Evolutionary conservation across 345 rosid species (phyloP).

Genomic region (Leavenworthia alabamica): DNA sequence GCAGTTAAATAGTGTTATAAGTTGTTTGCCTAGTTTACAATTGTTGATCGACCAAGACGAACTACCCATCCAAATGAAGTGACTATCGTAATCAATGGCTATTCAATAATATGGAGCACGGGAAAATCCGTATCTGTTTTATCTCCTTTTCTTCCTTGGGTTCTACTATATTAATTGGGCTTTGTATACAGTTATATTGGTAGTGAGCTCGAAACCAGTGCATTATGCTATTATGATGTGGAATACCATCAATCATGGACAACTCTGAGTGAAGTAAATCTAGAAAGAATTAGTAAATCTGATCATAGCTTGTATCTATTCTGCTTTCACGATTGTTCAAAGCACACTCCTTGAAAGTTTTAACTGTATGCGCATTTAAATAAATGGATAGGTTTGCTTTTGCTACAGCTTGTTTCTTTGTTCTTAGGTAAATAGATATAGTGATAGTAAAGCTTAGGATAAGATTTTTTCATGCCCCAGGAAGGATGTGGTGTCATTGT

Average conservation of each 20-base stretch:
- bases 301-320: background rate
- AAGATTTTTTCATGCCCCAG: constrained; percentile 38
- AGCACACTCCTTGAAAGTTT: background rate
- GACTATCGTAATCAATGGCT: background rate
- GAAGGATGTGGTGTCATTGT: constrained; percentile 99
- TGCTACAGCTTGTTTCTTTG: background rate
- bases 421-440: background rate
- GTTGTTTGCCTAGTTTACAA: background rate
- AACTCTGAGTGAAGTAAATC: background rate
- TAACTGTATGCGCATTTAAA: background rate
- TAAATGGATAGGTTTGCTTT: background rate
- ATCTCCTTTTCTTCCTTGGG: background rate
- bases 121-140: background rate
- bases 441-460: background rate
- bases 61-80: background rate
- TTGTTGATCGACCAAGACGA: background rate
- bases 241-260: background rate
- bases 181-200: background rate
- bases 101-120: background rate
- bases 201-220: background rate
- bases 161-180: background rate
- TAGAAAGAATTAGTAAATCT: constrained; percentile 1
- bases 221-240: background rate
- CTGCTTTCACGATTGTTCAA: background rate
- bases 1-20: background rate